phyloP scores from a whole-genome alignment of 1,284 basidiomycete species.

The Sanghuangporus baumii region DNA sequence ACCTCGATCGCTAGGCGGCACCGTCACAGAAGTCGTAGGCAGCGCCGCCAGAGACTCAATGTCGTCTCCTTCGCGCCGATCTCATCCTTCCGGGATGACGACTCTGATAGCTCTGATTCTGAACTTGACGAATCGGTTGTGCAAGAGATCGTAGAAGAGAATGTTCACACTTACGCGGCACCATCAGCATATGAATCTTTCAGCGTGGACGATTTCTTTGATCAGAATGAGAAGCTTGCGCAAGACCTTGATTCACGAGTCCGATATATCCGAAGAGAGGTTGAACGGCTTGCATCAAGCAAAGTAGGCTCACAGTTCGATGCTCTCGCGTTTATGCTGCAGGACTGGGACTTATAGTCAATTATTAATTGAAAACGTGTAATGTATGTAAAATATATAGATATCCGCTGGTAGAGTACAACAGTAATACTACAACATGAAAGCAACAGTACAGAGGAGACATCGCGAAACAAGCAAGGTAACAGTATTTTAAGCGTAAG shows the following conservation, averaged over 20 bases:
- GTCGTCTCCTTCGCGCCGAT: constrained; percentile 33
- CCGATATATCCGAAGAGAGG: constrained; percentile 57
- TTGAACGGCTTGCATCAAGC: constrained; percentile 48
- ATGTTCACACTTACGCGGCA: constrained; percentile 36
- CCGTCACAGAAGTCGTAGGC: constrained; percentile 56
- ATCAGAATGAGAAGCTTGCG: constrained; percentile 55
- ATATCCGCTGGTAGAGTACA: background rate
- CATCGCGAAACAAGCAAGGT: background rate
- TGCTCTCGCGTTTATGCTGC: constrained; percentile 69
- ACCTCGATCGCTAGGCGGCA: constrained; percentile 2
- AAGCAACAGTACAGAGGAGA: background rate
- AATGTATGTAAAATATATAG: background rate
- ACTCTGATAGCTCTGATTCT: constrained; percentile 31
- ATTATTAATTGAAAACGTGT: background rate
- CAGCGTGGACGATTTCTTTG: constrained; percentile 41
- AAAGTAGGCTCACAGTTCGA: constrained; percentile 57
- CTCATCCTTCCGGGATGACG: constrained; percentile 42
- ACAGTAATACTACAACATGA: background rate
- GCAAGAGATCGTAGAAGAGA: constrained; percentile 27
- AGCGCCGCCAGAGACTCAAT: constrained; percentile 45
- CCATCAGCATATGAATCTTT: constrained; percentile 32
- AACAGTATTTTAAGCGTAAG: background rate
- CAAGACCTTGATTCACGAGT: constrained; percentile 66
- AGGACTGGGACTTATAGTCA: constrained; percentile 65
- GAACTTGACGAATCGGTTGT: constrained; percentile 30